A percentile compares a stretch with the other conserved stretches of the same genome.
Evolutionary conservation across 306 rosid genomes (phyloP).

Genomic region (Abrus precatorius): DNA sequence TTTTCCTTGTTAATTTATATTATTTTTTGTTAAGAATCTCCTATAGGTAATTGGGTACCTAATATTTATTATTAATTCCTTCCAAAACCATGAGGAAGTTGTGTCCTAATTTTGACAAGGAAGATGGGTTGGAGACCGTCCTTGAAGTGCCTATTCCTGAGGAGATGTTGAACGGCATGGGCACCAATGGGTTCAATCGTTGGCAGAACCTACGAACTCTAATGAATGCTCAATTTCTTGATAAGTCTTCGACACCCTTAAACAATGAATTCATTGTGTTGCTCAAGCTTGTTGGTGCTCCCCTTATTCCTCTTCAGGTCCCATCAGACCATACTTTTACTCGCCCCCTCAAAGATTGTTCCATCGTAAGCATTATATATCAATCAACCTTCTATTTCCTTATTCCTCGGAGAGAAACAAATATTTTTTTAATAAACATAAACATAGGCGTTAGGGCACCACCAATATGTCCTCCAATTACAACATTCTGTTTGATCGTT

Average conservation of each 20-base stretch:
- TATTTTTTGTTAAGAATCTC: background rate
- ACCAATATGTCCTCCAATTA: too few relatives aligned
- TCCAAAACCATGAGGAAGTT: conserved; percentile 66
- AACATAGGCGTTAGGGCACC: too few relatives aligned
- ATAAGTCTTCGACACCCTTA: conserved; percentile 54
- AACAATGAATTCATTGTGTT: conserved; percentile 75
- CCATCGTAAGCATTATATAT: conserved; percentile 62
- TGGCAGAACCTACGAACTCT: conserved; percentile 74
- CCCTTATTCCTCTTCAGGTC: conserved; percentile 80
- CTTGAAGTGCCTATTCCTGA: conserved; percentile 93
- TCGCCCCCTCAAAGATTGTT: conserved; percentile 74
- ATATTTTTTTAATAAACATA: too few relatives aligned
- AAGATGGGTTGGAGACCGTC: conserved; percentile 81
- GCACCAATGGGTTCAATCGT: conserved; percentile 59
- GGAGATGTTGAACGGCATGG: conserved; percentile 77
- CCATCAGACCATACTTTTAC: conserved; percentile 60
- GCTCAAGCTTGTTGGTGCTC: conserved; percentile 90
- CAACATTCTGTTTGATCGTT: too few relatives aligned
- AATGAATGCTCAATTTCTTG: conserved; percentile 65
- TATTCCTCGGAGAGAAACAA: background rate
- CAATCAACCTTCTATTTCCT: background rate
- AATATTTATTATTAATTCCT: background rate
- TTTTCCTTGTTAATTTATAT: background rate
- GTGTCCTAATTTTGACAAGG: conserved; percentile 87
- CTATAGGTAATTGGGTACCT: background rate